Conservation (phyloP, 805 yeast species). For the Lachancea fermentati region DNA sequence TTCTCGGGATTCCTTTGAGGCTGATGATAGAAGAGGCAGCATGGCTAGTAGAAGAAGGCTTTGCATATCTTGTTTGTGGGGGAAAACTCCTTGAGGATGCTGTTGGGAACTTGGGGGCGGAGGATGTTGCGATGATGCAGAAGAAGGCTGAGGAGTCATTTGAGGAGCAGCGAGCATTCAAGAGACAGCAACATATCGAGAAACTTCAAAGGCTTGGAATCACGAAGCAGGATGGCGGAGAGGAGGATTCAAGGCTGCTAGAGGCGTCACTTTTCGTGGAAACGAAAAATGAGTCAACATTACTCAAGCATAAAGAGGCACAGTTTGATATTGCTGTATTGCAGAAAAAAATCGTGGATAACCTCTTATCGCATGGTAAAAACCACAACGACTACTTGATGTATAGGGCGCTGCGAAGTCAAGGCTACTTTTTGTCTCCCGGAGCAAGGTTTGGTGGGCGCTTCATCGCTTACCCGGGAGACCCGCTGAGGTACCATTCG, state of each 20-base stretch:
- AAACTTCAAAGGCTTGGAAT: conserved; percentile 20
- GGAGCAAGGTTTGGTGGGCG: conserved; percentile 90
- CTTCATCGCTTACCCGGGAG: conserved; percentile 90
- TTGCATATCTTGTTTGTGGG: conserved; percentile 28
- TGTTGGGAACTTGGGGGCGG: conserved; percentile 1
- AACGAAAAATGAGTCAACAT: conserved; percentile 14
- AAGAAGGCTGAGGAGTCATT: conserved; percentile 12
- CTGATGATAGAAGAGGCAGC: conserved; percentile 67
- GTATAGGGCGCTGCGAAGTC: conserved; percentile 31
- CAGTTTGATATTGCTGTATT: background rate
- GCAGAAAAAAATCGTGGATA: conserved; percentile 1
- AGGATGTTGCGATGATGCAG: conserved; percentile 3
- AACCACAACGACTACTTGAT: conserved; percentile 27
- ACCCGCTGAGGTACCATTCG: conserved; percentile 85
- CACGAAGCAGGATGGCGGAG: background rate
- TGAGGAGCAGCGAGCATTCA: conserved; percentile 17
- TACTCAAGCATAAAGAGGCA: background rate
- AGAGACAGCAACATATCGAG: conserved; percentile 18
- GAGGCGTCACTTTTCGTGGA: conserved; percentile 24
- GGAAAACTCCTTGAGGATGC: conserved; percentile 5
- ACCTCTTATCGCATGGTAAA: conserved; percentile 5
- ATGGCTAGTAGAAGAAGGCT: conserved; percentile 48
- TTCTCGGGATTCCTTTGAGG: conserved; percentile 76
- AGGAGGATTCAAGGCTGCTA: conserved; percentile 11
- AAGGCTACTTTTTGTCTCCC: conserved; percentile 60